A percentile compares a stretch with the other conserved stretches of the same genome.
These are phyloP conservation scores for Monosporozyma solicola DNA, from an alignment of 805 yeast genomes.

Conservation along the genomic window DNA sequence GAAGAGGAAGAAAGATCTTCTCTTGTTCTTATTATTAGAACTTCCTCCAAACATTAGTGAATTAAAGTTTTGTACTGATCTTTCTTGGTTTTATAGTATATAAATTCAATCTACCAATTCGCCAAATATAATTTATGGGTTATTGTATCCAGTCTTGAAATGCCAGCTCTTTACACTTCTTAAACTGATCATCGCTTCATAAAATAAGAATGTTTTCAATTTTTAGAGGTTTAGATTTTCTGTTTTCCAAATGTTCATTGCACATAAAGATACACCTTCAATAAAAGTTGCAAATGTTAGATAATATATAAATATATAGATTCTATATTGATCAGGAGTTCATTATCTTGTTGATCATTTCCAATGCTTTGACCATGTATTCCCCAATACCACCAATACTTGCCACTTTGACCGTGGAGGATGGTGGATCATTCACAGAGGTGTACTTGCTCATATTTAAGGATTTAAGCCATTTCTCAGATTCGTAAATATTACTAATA, in stretches of 20 bases:
- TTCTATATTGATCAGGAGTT: background rate
- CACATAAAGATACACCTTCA: background rate
- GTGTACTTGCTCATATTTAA: slow-evolving; percentile 20
- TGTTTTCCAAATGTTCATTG: background rate
- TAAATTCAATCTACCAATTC: background rate
- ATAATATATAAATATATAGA: background rate
- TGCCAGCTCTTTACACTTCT: background rate
- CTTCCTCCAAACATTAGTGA: slow-evolving; percentile 12
- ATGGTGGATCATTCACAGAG: slow-evolving; percentile 18
- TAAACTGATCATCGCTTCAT: background rate
- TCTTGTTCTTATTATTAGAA: slow-evolving; percentile 10
- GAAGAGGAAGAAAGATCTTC: slow-evolving; percentile 16
- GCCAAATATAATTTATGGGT: background rate
- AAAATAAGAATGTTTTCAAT: background rate
- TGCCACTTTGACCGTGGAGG: slow-evolving; percentile 25
- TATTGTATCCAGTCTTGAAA: background rate
- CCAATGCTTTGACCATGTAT: slow-evolving; percentile 23
- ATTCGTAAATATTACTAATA: slow-evolving; percentile 28
- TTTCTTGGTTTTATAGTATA: background rate
- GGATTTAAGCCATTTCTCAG: slow-evolving; percentile 24
- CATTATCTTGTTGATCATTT: slow-evolving; percentile 13
- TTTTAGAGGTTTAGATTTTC: background rate
- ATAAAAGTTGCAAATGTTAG: background rate
- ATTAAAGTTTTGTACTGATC: background rate
- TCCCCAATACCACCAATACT: slow-evolving; percentile 30